phyloP scores from a whole-genome alignment of 208 protist species.

The Eutreptiella sp. region DNA sequence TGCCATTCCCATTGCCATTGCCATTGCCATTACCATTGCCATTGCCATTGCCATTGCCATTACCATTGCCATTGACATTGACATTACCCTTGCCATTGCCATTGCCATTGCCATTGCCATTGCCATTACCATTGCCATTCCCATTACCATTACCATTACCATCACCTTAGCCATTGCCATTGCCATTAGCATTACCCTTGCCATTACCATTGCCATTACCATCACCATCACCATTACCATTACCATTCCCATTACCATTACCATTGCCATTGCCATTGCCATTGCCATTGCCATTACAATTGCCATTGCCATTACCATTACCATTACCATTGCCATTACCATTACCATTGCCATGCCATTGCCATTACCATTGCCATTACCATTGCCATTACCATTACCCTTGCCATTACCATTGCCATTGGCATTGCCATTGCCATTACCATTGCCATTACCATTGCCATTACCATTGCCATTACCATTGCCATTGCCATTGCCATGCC shows the following conservation, averaged over 20 bases:
- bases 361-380: neutral
- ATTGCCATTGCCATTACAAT: neutral
- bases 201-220: slow-evolving; percentile 12
- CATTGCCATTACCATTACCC: too few relatives aligned
- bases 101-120: slow-evolving; percentile 13
- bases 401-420: too few relatives aligned
- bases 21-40: slow-evolving; percentile 12
- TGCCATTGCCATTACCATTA: too few relatives aligned
- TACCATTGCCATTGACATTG: slow-evolving; percentile 12
- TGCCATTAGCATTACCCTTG: slow-evolving; percentile 10
- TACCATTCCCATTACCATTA: neutral
- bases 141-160: slow-evolving; percentile 2
- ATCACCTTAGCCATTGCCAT: slow-evolving; percentile 11
- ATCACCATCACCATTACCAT: slow-evolving; percentile 11
- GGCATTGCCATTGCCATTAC: too few relatives aligned
- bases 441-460: too few relatives aligned
- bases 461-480: too few relatives aligned
- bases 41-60: slow-evolving; percentile 13
- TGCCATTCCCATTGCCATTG: slow-evolving; percentile 15
- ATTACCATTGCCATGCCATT: too few relatives aligned
- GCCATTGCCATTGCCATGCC: too few relatives aligned
- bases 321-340: neutral
- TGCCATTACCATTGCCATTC: slow-evolving; percentile 8
- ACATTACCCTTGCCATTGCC: too few relatives aligned
- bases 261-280: slow-evolving; percentile 11